These are phyloP conservation scores for Spatholobus suberectus DNA, from an alignment of 306 rosid genomes.

Conservation along the genomic window DNA sequence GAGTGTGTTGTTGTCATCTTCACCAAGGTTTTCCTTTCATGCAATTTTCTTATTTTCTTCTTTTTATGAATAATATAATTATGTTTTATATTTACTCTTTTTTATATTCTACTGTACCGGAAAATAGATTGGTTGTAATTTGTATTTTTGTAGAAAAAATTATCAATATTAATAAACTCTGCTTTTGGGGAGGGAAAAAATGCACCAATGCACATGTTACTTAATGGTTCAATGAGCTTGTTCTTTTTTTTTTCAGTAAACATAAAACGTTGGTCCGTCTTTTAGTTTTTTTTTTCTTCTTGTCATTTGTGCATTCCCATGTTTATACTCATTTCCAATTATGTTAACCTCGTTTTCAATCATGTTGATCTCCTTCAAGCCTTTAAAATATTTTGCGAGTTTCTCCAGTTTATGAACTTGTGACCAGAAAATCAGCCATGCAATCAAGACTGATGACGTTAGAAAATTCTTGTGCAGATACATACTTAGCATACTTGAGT, in stretches of 20 bases:
- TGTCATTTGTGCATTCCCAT: too few relatives aligned
- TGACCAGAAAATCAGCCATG: not conserved
- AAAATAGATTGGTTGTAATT: not conserved
- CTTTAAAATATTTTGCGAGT: not conserved
- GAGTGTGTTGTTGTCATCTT: slow-evolving; percentile 90
- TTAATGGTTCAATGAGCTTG: too few relatives aligned
- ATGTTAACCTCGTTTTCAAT: too few relatives aligned
- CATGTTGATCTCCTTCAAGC: not conserved
- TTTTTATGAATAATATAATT: not conserved
- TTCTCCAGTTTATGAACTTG: not conserved
- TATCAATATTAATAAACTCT: not conserved
- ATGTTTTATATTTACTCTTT: too few relatives aligned
- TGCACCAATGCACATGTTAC: too few relatives aligned
- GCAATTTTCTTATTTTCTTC: not conserved
- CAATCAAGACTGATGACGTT: too few relatives aligned
- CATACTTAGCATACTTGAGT: not conserved
- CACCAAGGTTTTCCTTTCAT: slow-evolving; percentile 66
- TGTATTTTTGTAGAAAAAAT: not conserved
- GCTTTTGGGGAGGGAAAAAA: not conserved
- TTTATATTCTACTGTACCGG: too few relatives aligned
- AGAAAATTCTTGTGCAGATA: too few relatives aligned
- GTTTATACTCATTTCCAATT: too few relatives aligned
- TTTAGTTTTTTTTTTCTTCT: too few relatives aligned
- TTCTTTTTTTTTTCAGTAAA: too few relatives aligned
- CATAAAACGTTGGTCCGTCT: too few relatives aligned